Percentiles rank a stretch among this genome's conserved stretches.
These are phyloP conservation scores for Wallacemonas sp. DNA, from an alignment of 208 protist species.

Conservation along the genomic window DNA sequence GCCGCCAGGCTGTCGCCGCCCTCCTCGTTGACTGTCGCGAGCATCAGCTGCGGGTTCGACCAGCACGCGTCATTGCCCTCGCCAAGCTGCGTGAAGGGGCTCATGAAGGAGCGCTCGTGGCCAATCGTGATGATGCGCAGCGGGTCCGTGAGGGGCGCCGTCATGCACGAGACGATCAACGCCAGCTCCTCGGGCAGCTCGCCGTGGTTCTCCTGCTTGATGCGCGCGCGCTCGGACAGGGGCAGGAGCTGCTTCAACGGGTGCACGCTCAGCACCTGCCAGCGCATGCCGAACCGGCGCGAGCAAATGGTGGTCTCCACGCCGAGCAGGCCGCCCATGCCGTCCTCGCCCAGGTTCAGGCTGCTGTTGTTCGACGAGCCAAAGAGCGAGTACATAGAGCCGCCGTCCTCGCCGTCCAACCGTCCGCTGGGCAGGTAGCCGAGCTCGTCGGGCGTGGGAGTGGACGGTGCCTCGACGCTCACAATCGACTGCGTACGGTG, in stretches of 20 bases:
- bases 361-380: constrained; percentile 16
- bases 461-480: neutral
- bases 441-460: neutral
- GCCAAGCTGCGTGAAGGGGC: constrained; percentile 40
- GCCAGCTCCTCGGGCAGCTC: constrained; percentile 28
- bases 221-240: constrained; percentile 15
- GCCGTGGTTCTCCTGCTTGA: constrained; percentile 12
- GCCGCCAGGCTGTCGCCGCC: neutral
- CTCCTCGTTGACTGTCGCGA: constrained; percentile 17
- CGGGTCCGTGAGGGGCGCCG: constrained; percentile 25
- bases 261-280: constrained; percentile 9
- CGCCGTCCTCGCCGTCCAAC: neutral
- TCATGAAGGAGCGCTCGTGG: constrained; percentile 50
- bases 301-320: neutral
- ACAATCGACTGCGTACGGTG: constrained; percentile 13
- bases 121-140: constrained; percentile 39
- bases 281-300: constrained; percentile 13
- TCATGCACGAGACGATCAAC: constrained; percentile 29
- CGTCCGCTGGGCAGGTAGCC: neutral
- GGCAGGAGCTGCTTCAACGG: constrained; percentile 12
- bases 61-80: constrained; percentile 35
- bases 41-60: constrained; percentile 46
- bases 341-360: neutral
- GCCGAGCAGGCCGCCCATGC: neutral
- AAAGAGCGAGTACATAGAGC: constrained; percentile 1